Base-by-base conservation (phyloP, 805 yeast genomes). In the Lachancea dasiensis region DNA sequence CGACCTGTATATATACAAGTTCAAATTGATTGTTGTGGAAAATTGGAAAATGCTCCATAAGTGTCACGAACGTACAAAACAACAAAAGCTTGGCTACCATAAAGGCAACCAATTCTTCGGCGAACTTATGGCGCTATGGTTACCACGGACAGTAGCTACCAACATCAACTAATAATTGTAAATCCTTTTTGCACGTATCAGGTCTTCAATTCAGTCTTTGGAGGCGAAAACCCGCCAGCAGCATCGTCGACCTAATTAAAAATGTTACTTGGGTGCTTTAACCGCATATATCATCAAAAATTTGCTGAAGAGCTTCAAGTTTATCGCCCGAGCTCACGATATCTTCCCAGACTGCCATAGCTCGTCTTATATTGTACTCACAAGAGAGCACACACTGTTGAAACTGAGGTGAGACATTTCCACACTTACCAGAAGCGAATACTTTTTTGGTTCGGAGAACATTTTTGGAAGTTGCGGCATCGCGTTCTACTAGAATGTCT, bases 401-500 rank as follows among this genome's bases (percentile, higher is more conserved):
- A 21, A 56, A 34, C 34, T 54, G 42, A 8, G 48, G 35, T 11
- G 53, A 43, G 10, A 43, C 29, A 28, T 48, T 43, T 20, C 48
- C 42, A 22, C 52, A 45, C 44, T 51, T 54, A 9, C 62, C 61
- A 33, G 51, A 52, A 13, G 40, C 44, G 31, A 55, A 57, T 3
- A 59, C 48, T 36, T 49, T 55, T 31, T 48, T 53, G 5, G 52
- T 48, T 32, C 53, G 50, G 35, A 56, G 62, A n/a, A 53, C 48
- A 23, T 51, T 31, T 29, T 31, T 39, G 27, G 33, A 27, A 3
- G 34, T 18, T 5, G 30, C 18, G 16, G 9, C 16, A 21, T 51
- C 58, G 34, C 47, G 54, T 13, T 44, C 49, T 37, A 63, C 45
- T 3, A 47, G 39, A 3, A 65, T 43, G 34, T 65, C 66, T 31